Percentiles rank a stretch among this genome's conserved stretches.
Evolutionary conservation across 2,329 filamentous ascomycete genomes (phyloP).

Genomic region (Ceratocystis eucalypticola): DNA sequence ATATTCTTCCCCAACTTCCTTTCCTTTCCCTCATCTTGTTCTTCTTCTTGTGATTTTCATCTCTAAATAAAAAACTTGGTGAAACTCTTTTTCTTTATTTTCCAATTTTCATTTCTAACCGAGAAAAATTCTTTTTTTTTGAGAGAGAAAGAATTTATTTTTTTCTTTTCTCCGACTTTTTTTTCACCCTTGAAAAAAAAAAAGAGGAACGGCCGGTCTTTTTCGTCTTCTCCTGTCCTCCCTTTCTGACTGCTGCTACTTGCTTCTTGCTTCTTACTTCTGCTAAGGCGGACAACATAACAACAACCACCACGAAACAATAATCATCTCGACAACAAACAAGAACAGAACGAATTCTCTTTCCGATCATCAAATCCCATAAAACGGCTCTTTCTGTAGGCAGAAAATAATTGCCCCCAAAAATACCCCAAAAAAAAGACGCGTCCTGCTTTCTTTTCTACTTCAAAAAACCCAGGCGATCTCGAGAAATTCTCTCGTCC

Average conservation of each 20-base stretch:
- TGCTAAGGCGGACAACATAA: background rate
- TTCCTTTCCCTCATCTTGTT: background rate
- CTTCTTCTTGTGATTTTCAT: background rate
- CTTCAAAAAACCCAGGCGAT: background rate
- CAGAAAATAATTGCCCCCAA: background rate
- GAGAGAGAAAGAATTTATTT: background rate
- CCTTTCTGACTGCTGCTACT: background rate
- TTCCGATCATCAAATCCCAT: background rate
- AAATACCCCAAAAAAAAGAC: background rate
- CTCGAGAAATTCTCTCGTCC: constrained; percentile 3
- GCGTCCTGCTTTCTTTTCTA: constrained; percentile 2
- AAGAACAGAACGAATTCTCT: too few species aligned
- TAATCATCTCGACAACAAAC: background rate
- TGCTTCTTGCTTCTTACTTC: background rate
- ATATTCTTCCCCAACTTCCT: background rate
- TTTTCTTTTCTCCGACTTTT: constrained; percentile 7
- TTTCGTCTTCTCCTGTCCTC: constrained; percentile 1
- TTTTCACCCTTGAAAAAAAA: constrained; percentile 8
- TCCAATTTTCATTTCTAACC: constrained; percentile 7
- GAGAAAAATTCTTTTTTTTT: background rate
- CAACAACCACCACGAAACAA: background rate
- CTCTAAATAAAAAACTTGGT: background rate
- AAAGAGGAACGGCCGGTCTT: background rate
- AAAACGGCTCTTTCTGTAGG: background rate
- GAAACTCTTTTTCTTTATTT: constrained; percentile 7